Evolutionary conservation across 2,329 filamentous ascomycete genomes (phyloP).

Genomic region (Monosporascus sp.): DNA sequence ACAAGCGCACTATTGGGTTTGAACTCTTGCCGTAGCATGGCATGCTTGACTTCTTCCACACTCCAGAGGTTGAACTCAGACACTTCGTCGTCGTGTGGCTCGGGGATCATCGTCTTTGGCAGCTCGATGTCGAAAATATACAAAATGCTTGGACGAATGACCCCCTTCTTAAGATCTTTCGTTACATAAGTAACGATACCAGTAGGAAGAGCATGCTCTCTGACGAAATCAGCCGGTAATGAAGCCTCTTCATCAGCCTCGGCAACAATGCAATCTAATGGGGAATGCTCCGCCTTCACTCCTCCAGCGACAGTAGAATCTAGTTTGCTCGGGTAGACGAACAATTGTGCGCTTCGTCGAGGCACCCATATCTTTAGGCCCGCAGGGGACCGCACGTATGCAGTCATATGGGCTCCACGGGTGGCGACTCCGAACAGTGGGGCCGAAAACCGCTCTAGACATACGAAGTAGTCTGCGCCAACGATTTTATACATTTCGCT

Average conservation of each 20-base stretch:
- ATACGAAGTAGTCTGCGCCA: slow-evolving; percentile 18
- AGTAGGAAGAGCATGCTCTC: slow-evolving; percentile 42
- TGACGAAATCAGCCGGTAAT: slow-evolving; percentile 54
- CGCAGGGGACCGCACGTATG: slow-evolving; percentile 37
- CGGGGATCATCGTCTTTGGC: slow-evolving; percentile 49
- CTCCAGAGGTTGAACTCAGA: slow-evolving; percentile 66
- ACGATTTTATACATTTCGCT: slow-evolving; percentile 32
- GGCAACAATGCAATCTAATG: slow-evolving; percentile 61
- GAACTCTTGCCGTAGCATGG: slow-evolving; percentile 65
- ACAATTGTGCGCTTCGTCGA: slow-evolving; percentile 56
- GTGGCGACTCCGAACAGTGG: slow-evolving; percentile 59
- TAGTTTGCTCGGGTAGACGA: slow-evolving; percentile 66
- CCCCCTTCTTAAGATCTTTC: slow-evolving; percentile 50
- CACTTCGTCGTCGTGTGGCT: slow-evolving; percentile 73
- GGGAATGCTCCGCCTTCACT: slow-evolving; percentile 55
- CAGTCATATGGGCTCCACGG: slow-evolving; percentile 60
- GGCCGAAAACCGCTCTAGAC: slow-evolving; percentile 40
- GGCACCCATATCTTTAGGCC: slow-evolving; percentile 64
- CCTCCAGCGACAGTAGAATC: slow-evolving; percentile 75
- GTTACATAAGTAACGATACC: slow-evolving; percentile 65
- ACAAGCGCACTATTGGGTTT: slow-evolving; percentile 80
- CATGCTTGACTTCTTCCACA: slow-evolving; percentile 52
- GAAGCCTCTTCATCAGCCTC: slow-evolving; percentile 70
- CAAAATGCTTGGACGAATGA: slow-evolving; percentile 32
- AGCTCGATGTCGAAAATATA: slow-evolving; percentile 77